Conservation (phyloP, 2,329 filamentous ascomycete genomes). For the Fusarium sp. region DNA sequence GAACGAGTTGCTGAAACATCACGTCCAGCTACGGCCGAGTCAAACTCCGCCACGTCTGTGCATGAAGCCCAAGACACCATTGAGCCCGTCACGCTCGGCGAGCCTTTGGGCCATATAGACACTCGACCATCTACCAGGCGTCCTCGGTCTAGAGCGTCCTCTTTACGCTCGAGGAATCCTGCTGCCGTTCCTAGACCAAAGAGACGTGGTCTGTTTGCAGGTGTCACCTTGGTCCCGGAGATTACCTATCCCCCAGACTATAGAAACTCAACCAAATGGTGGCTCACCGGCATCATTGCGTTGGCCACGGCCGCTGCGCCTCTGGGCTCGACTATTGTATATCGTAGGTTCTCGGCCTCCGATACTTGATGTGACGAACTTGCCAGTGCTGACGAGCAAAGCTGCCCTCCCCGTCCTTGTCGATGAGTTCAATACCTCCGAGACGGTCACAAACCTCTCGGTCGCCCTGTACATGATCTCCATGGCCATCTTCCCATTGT, state of each 20-base stretch:
- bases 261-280: slow-evolving; percentile 79
- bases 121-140: slow-evolving; percentile 31
- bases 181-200: slow-evolving; percentile 55
- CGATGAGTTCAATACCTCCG: slow-evolving; percentile 66
- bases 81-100: slow-evolving; percentile 37
- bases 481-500: slow-evolving; percentile 85
- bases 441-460: slow-evolving; percentile 76
- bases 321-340: slow-evolving; percentile 84
- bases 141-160: slow-evolving; percentile 50
- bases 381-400: slow-evolving; percentile 46
- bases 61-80: slow-evolving; percentile 28
- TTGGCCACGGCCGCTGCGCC: slow-evolving; percentile 80
- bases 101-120: slow-evolving; percentile 38
- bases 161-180: slow-evolving; percentile 49
- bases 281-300: slow-evolving; percentile 80
- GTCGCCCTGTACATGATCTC: slow-evolving; percentile 83
- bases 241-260: slow-evolving; percentile 81
- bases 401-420: slow-evolving; percentile 74
- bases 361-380: neutral
- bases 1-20: slow-evolving; percentile 17
- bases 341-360: slow-evolving; percentile 65
- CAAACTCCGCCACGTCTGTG: slow-evolving; percentile 25
- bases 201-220: slow-evolving; percentile 77
- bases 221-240: slow-evolving; percentile 78
- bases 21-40: slow-evolving; percentile 27